Conservation (phyloP, 2,329 filamentous ascomycete genomes). For the Ceratocystis lukuohia region DNA sequence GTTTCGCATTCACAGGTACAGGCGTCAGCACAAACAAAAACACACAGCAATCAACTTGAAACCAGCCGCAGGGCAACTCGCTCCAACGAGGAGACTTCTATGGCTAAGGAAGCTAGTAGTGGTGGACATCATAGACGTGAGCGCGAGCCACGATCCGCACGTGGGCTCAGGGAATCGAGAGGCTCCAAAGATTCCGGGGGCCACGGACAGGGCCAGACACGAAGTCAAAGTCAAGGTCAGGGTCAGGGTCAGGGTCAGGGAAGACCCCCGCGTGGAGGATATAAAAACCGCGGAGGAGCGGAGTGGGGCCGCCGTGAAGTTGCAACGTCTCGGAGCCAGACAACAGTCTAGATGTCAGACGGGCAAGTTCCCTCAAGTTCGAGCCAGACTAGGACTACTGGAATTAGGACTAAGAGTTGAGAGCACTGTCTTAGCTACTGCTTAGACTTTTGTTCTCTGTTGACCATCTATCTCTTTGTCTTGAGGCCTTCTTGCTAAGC, state of each 20-base stretch:
- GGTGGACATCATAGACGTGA: no score
- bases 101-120: no score
- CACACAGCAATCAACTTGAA: not conserved
- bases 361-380: not conserved
- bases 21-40: no score
- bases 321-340: conserved; percentile 2
- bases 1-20: not conserved
- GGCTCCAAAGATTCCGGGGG: not conserved
- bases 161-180: not conserved
- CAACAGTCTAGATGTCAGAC: not conserved
- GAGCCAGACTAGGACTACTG: no score
- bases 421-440: no score
- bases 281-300: conserved; percentile 12
- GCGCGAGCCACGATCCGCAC: not conserved
- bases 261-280: conserved; percentile 9
- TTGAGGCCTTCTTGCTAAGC: no score
- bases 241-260: not conserved
- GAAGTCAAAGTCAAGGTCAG: not conserved
- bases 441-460: no score
- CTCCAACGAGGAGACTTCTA: not conserved
- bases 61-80: not conserved
- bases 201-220: not conserved
- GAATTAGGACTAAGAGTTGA: no score
- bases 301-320: conserved; percentile 16
- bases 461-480: no score